Evolutionary conservation across 2,329 filamentous ascomycete species (phyloP).

Genomic region (Pseudopithomyces chartarum): DNA sequence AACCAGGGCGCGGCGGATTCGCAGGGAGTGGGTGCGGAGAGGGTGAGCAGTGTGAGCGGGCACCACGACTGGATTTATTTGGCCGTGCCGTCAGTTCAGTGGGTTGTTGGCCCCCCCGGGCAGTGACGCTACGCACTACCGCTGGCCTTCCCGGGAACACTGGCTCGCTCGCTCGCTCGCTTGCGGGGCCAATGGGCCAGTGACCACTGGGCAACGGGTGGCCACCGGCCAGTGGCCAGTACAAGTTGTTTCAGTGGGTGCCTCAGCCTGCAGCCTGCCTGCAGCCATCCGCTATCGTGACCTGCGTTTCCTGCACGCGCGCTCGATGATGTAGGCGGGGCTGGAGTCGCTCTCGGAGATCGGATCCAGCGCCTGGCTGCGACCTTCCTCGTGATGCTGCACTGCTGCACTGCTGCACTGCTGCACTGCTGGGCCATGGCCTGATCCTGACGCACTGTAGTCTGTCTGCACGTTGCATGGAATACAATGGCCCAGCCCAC

Average conservation of each 20-base stretch:
- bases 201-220: too few relatives aligned
- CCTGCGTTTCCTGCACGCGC: conserved; percentile 5
- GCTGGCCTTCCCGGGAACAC: background rate
- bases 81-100: conserved; percentile 4
- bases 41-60: background rate
- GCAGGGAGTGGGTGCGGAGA: conserved; percentile 8
- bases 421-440: conserved; percentile 4
- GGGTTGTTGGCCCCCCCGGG: background rate
- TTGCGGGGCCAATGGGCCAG: conserved; percentile 2
- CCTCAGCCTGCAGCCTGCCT: background rate
- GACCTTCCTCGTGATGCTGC: conserved; percentile 18
- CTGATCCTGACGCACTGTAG: conserved; percentile 8
- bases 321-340: conserved; percentile 16
- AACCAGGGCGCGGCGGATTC: conserved; percentile 10
- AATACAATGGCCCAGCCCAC: background rate
- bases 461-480: background rate
- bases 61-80: conserved; percentile 14
- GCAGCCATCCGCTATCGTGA: conserved; percentile 6
- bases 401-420: background rate
- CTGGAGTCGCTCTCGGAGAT: too few relatives aligned
- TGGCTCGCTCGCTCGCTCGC: too few relatives aligned
- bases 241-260: too few relatives aligned
- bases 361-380: too few relatives aligned
- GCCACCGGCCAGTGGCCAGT: too few relatives aligned
- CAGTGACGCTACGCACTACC: conserved; percentile 8